Conservation (phyloP, 139 green algal species). For the Chlamydomonas eustigma region DNA sequence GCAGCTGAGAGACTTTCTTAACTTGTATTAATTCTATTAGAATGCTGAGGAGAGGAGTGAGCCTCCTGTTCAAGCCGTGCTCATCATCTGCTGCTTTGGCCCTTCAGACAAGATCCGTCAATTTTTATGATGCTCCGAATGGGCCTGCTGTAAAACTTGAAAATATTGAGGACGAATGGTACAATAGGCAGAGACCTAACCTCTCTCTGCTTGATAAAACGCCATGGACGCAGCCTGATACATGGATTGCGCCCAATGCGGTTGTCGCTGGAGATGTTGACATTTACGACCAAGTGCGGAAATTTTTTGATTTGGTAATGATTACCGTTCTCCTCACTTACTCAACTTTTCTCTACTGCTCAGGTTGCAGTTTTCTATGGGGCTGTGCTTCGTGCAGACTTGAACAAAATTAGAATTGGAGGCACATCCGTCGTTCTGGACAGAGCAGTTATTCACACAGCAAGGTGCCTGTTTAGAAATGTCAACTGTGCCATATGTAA, state of each 20-base stretch:
- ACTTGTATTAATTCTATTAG: no score
- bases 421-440: conserved; percentile 70
- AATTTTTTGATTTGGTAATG: neutral
- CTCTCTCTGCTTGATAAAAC: conserved; percentile 65
- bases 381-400: conserved; percentile 77
- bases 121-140: conserved; percentile 36
- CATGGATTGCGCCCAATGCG: conserved; percentile 80
- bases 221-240: conserved; percentile 56
- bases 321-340: conserved; percentile 40
- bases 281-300: conserved; percentile 38
- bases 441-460: conserved; percentile 81
- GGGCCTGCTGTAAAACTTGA: conserved; percentile 36
- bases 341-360: neutral
- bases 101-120: conserved; percentile 8
- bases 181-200: conserved; percentile 68
- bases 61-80: neutral
- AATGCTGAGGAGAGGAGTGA: neutral
- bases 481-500: neutral
- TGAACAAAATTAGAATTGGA: conserved; percentile 80
- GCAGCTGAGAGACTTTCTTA: no score
- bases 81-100: neutral
- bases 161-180: conserved; percentile 57
- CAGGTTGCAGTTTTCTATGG: conserved; percentile 82
- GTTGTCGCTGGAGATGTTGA: conserved; percentile 33
- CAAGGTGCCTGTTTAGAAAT: conserved; percentile 57